Base-by-base conservation (phyloP, 2,329 filamentous ascomycete genomes). In the Pyricularia grisea region DNA sequence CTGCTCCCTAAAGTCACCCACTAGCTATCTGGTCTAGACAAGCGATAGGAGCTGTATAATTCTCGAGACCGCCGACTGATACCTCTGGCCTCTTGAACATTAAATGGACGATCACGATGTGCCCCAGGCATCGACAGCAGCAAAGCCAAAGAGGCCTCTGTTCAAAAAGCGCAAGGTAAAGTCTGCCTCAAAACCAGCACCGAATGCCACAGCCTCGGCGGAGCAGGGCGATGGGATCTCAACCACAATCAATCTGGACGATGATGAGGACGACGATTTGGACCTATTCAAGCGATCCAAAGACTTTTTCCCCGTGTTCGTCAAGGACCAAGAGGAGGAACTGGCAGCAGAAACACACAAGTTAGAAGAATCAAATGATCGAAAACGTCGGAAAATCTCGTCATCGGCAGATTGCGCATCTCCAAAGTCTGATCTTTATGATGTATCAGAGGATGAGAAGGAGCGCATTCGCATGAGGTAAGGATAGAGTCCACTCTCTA, bases 261-360 rank as follows among this genome's bases (percentile, higher is more conserved):
- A 75, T 4, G 73, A 76, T 25, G 73, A 75, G 23, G 72, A 74
- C 31, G 78, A 81, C 67, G 76, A 75, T 2, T 77, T 87, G 12
- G 78, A 77, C 1, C 76, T 87, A 6, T 88, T 88, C 71, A 79
- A 81, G 61, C 82, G 83, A 5, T 79, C 82, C 14, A 82, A 81
- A 71, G 79, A 82, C 69, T 84, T 85, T 74, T 84, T 83, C 67
- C 79, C 81, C 6, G 66, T 63, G 6, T 67, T 69, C 14, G 1
- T 75, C 2, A 71, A 75, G 42, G 77, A 78, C 33, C 67, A 72
- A 33, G 65, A 72, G 58, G 42, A 67, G 25, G 42, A 69, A 17
- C 20, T 65, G 65, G 7, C 67, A 69, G 17, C 64, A 66, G 68
- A 65, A 36, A 67, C 79, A 81, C n/a, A 80, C 83, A 36, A 77